These are phyloP conservation scores for Dissophora ornata DNA, from an alignment of 192 early-diverging fungal species.

Conservation along the genomic window DNA sequence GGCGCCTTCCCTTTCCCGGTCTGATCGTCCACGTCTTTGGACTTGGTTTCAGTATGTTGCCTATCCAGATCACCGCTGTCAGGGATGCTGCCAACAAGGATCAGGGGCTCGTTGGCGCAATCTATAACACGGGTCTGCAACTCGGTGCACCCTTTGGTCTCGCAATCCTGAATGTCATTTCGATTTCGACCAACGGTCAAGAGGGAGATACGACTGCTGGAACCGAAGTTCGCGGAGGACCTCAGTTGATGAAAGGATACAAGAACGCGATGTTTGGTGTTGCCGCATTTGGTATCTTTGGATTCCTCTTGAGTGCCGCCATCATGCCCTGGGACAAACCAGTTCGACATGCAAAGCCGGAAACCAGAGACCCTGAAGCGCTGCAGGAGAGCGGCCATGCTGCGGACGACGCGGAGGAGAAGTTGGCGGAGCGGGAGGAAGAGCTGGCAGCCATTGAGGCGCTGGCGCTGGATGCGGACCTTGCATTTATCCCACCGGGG, in stretches of 20 bases:
- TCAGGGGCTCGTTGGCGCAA: slow-evolving; percentile 45
- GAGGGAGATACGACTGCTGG: neutral
- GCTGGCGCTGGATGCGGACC: neutral
- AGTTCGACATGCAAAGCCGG: neutral
- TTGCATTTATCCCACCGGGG: neutral
- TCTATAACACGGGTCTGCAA: slow-evolving; percentile 54
- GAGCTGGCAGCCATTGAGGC: neutral
- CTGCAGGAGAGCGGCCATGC: neutral
- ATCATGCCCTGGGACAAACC: slow-evolving; percentile 33
- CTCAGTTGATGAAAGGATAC: slow-evolving; percentile 41
- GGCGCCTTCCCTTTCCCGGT: slow-evolving; percentile 48
- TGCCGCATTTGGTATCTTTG: slow-evolving; percentile 31
- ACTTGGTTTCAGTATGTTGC: slow-evolving; percentile 22
- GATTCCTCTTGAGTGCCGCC: slow-evolving; percentile 4
- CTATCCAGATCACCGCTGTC: slow-evolving; percentile 42
- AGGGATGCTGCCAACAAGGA: slow-evolving; percentile 44
- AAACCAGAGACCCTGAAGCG: neutral
- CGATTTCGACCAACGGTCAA: slow-evolving; percentile 44
- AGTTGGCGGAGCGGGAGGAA: neutral
- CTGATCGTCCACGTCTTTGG: slow-evolving; percentile 42
- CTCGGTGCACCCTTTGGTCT: slow-evolving; percentile 51
- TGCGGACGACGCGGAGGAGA: neutral
- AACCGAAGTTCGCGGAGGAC: slow-evolving; percentile 3
- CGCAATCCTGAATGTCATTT: slow-evolving; percentile 46
- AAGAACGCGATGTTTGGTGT: slow-evolving; percentile 41